Base-by-base conservation (phyloP, 2,329 filamentous ascomycete genomes). In the Alternaria burnsii region DNA sequence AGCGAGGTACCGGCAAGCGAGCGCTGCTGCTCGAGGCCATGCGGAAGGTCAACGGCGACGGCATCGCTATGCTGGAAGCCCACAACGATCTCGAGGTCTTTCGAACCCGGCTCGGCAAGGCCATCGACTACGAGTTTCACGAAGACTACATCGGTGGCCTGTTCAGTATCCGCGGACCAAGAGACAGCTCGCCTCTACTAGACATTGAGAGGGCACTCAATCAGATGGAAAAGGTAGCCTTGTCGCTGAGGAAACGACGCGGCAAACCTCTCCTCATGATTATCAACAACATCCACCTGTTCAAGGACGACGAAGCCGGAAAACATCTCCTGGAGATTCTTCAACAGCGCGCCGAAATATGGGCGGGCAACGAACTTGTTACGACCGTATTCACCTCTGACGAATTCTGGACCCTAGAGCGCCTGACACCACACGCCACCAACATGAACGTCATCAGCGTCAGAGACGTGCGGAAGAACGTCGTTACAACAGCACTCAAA, bases 131-230 rank as follows among this genome's bases (percentile, higher is more conserved):
- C 75, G 95, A 99, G 76, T 99, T 91, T 71, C 93, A 98, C 73
- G 94, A 98, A 81, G 95, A 99, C 80, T 97, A 97, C 73, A 97
- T 99, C 60, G 95, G 95, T 50, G 91, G 91, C 5, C 89, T 98
- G 66, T 98, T 99, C 79, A 96, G 91, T 63, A 97, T 98, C 75
- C 88, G 91, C 43, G 95, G 95, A 0, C 95, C 95, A 0, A 87
- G 95, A 47, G 95, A 99, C 72, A 93, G 92, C 16, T 97, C 93
- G 0, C 93, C 95, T 2, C 82, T 99, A 32, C 85, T 99, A 1
- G 95, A 99, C 74, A 97, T 99, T 61, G 95, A 99, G 76, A 88
- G 95, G 43, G 95, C 95, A 0, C 88, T 99, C 75, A 99, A 99
- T 82, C 97, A 98, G 80, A 82, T 99, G 28, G 95, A 99, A 75